Percentiles rank a stretch among this genome's conserved stretches.
Conservation (phyloP, 257 asterid species). For the Parsonsia alboflavescens region DNA sequence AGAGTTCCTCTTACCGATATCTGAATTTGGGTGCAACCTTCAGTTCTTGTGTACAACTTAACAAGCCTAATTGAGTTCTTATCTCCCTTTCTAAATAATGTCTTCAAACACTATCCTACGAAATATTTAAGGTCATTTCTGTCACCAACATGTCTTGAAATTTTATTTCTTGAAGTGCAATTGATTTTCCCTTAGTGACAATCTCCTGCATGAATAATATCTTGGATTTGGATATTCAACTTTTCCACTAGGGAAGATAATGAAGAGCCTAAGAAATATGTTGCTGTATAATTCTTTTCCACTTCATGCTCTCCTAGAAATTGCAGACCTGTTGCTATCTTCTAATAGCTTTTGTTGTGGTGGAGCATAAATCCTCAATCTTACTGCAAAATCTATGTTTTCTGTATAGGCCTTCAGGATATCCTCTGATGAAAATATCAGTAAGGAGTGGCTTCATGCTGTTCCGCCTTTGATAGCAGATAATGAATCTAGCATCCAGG, state of each 20-base stretch:
- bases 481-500: conserved; percentile 92
- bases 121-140: not conserved
- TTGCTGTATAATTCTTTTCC: not conserved
- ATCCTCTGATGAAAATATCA: conserved; percentile 41
- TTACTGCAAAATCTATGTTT: conserved; percentile 13
- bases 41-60: not conserved
- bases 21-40: not conserved
- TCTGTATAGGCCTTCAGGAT: conserved; percentile 67
- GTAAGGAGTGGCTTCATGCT: conserved; percentile 88
- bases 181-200: no score
- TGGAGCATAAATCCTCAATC: not conserved
- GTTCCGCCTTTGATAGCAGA: conserved; percentile 71
- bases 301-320: not conserved
- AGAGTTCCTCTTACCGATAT: not conserved
- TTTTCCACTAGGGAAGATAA: not conserved
- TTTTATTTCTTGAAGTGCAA: not conserved
- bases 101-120: not conserved
- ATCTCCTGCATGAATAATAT: no score
- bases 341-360: not conserved
- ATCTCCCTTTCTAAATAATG: no score
- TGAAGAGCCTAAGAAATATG: not conserved
- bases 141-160: not conserved
- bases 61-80: not conserved
- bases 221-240: no score
- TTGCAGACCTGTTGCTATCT: conserved; percentile 3